phyloP scores from a whole-genome alignment of 495 filamentous ascomycete species.

The Aspergillus carlsbadensis region DNA sequence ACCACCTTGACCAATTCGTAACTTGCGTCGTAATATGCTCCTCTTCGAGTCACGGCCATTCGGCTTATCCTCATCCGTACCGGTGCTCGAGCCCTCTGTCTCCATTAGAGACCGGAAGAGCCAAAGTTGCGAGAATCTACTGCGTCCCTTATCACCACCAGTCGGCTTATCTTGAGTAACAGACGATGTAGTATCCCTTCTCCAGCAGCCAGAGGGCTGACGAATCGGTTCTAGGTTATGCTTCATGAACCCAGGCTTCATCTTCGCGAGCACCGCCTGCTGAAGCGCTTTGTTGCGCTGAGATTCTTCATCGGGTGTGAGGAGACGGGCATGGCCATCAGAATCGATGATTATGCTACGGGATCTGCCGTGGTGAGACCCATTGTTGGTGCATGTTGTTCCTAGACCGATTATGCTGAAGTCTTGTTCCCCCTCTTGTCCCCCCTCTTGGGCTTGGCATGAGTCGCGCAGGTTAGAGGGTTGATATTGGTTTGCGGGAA shows the following conservation, averaged over 20 bases:
- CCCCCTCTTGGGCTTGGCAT: not conserved
- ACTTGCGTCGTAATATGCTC: too few relatives aligned
- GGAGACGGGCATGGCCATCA: constrained; percentile 18
- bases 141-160: too few relatives aligned
- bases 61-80: too few relatives aligned
- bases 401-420: too few relatives aligned
- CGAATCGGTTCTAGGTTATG: not conserved
- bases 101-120: too few relatives aligned
- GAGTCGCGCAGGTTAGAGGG: not conserved
- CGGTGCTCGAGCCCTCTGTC: too few relatives aligned
- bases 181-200: too few relatives aligned
- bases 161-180: too few relatives aligned
- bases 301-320: constrained; percentile 21
- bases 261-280: constrained; percentile 31
- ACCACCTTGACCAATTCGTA: too few relatives aligned
- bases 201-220: not conserved
- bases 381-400: not conserved
- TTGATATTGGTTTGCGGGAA: not conserved
- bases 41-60: too few relatives aligned
- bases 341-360: constrained; percentile 25
- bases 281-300: constrained; percentile 21
- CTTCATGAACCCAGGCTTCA: constrained; percentile 15
- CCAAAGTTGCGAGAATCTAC: too few relatives aligned
- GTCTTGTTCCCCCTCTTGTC: too few relatives aligned
- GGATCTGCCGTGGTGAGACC: not conserved